Conservation (phyloP, 1,139 yeast genomes). For the Komagataea norvegica region DNA sequence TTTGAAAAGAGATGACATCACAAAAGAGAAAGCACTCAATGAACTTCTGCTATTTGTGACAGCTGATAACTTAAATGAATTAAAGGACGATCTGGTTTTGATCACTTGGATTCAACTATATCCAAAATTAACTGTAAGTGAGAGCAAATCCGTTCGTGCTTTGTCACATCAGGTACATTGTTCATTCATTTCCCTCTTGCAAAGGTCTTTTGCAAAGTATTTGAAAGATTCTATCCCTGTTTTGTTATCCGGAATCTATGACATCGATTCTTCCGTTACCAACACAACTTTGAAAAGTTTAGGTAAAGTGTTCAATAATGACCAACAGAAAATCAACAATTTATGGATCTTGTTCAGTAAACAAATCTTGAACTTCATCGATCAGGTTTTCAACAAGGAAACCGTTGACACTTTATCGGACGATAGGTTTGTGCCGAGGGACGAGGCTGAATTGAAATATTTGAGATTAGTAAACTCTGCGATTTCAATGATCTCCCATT, state of each 20-base stretch:
- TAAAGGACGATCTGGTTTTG: slow-evolving; percentile 46
- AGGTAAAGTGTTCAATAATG: slow-evolving; percentile 51
- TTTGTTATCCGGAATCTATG: slow-evolving; percentile 69
- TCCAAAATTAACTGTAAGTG: slow-evolving; percentile 71
- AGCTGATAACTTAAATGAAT: slow-evolving; percentile 29
- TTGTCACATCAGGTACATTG: slow-evolving; percentile 64
- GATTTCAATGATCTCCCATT: slow-evolving; percentile 44
- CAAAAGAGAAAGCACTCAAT: slow-evolving; percentile 72
- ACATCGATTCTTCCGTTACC: slow-evolving; percentile 59
- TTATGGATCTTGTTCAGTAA: slow-evolving; percentile 57
- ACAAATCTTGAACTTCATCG: slow-evolving; percentile 51
- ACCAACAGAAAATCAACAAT: slow-evolving; percentile 50
- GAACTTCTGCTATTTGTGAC: slow-evolving; percentile 43
- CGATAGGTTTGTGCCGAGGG: slow-evolving; percentile 61
- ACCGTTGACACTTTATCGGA: slow-evolving; percentile 65
- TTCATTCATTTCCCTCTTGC: slow-evolving; percentile 42
- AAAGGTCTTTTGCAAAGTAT: slow-evolving; percentile 60
- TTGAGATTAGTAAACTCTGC: slow-evolving; percentile 53
- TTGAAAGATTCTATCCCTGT: slow-evolving; percentile 67
- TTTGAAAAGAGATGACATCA: slow-evolving; percentile 72
- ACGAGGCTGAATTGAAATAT: slow-evolving; percentile 66
- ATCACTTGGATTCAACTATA: slow-evolving; percentile 78
- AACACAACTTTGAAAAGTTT: slow-evolving; percentile 45
- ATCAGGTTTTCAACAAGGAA: slow-evolving; percentile 52
- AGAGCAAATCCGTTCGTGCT: slow-evolving; percentile 58